Percentiles rank a stretch among this genome's conserved stretches.
Conservation (phyloP, 176 grass and related monocot genomes). For the Phragmites australis region DNA sequence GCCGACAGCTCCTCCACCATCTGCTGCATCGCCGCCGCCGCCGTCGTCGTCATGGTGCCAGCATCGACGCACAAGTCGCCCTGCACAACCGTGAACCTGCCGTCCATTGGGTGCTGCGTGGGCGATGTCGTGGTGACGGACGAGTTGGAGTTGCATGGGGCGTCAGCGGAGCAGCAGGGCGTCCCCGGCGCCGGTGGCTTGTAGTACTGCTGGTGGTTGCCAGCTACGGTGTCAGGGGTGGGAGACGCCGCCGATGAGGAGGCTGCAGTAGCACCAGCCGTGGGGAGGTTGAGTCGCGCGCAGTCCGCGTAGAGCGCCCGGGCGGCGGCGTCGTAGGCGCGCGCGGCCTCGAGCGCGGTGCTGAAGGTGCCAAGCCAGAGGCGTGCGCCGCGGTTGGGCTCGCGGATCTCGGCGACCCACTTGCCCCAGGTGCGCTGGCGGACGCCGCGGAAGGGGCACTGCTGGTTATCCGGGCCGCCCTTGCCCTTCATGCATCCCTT, state of each 20-base stretch:
- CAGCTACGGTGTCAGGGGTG: background rate
- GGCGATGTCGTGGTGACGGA: background rate
- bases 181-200: too few relatives aligned
- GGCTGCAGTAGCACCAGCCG: too few relatives aligned
- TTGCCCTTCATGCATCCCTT: conserved; percentile 99
- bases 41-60: too few relatives aligned
- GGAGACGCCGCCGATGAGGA: background rate
- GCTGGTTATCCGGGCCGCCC: conserved; percentile 88
- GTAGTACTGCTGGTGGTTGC: background rate
- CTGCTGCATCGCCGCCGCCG: background rate
- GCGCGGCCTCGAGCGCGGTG: conserved; percentile 61
- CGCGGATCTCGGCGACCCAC: conserved; percentile 91
- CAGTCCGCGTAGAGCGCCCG: conserved; percentile 67
- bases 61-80: too few relatives aligned
- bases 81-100: too few relatives aligned
- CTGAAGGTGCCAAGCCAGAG: conserved; percentile 84
- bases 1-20: background rate
- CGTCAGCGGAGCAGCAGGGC: conserved; percentile 39
- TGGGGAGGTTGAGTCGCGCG: conserved; percentile 57
- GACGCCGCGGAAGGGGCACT: conserved; percentile 77
- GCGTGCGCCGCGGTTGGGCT: conserved; percentile 81
- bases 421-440: conserved; percentile 89
- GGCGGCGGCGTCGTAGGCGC: conserved; percentile 60
- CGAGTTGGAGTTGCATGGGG: background rate
- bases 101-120: background rate